Evolutionary conservation across 345 rosid genomes (phyloP).

Genomic region (Abelmoschus esculentus): DNA sequence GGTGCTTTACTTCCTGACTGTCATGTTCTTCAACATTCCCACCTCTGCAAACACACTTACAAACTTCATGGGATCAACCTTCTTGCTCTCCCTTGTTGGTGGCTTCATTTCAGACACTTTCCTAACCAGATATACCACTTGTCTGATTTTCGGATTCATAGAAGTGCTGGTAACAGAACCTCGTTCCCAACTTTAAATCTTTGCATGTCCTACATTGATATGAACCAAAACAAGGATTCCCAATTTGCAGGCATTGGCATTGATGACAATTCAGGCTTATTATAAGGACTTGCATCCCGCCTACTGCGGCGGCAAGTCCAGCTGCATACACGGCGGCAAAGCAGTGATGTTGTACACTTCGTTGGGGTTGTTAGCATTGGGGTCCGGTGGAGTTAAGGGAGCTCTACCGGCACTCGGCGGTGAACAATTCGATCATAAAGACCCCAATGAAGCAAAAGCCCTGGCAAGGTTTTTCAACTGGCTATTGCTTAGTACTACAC

Average conservation of each 20-base stretch:
- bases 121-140: constrained; percentile 29
- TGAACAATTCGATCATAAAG: constrained; percentile 42
- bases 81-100: constrained; percentile 44
- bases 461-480: constrained; percentile 43
- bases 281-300: constrained; percentile 32
- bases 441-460: constrained; percentile 34
- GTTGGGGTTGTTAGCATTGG: constrained; percentile 32
- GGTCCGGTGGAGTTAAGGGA: constrained; percentile 37
- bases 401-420: constrained; percentile 44
- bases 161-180: constrained; percentile 33
- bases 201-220: no score
- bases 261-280: constrained; percentile 46
- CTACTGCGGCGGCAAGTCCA: constrained; percentile 23
- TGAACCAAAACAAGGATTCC: neutral
- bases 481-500: constrained; percentile 19
- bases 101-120: constrained; percentile 55
- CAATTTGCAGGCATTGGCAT: constrained; percentile 30
- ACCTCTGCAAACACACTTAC: constrained; percentile 43
- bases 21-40: constrained; percentile 32
- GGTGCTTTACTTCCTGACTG: constrained; percentile 28
- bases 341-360: constrained; percentile 33
- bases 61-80: constrained; percentile 42
- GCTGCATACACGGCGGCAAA: constrained; percentile 30
- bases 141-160: constrained; percentile 29
- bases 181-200: no score